Conservation (phyloP, 2,329 filamentous ascomycete species). For the Ceratocystis cubensis region DNA sequence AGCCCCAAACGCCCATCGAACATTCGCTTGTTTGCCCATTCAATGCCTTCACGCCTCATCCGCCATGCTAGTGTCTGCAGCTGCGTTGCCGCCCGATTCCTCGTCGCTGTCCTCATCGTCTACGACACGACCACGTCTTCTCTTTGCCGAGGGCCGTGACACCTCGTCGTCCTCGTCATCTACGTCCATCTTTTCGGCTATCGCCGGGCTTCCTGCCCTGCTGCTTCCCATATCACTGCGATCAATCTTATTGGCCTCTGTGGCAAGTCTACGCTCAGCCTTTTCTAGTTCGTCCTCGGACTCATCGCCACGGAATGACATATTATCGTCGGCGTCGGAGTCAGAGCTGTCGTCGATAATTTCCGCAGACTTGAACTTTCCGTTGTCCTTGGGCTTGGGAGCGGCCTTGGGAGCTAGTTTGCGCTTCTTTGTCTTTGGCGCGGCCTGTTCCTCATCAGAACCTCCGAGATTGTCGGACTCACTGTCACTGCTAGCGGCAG, state of each 20-base stretch:
- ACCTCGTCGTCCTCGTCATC: conserved; percentile 45
- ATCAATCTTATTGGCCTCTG: conserved; percentile 19
- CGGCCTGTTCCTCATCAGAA: conserved; percentile 32
- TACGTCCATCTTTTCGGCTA: conserved; percentile 39
- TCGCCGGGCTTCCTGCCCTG: conserved; percentile 9
- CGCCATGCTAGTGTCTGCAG: conserved; percentile 17
- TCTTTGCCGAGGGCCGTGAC: conserved; percentile 33
- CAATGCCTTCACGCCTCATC: conserved; percentile 13
- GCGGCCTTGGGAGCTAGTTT: conserved; percentile 40
- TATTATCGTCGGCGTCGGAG: conserved; percentile 29
- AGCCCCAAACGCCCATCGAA: conserved; percentile 6
- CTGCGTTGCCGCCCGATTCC: conserved; percentile 28
- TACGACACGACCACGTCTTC: conserved; percentile 35
- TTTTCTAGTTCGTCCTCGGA: conserved; percentile 28
- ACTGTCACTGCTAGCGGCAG: conserved; percentile 32
- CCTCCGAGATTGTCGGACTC: conserved; percentile 32
- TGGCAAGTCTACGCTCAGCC: conserved; percentile 26
- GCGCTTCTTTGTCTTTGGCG: conserved; percentile 47
- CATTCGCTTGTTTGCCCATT: no score
- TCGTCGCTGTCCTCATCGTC: conserved; percentile 42
- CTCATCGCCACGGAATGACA: conserved; percentile 18
- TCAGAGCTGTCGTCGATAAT: conserved; percentile 46
- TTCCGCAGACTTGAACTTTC: conserved; percentile 77
- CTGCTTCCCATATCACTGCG: conserved; percentile 4
- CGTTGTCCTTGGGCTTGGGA: conserved; percentile 21